Evolutionary conservation across 805 yeast species (phyloP), one percentile per base, ranked within the genome.

Genomic region (Ogataea henricii): DNA sequence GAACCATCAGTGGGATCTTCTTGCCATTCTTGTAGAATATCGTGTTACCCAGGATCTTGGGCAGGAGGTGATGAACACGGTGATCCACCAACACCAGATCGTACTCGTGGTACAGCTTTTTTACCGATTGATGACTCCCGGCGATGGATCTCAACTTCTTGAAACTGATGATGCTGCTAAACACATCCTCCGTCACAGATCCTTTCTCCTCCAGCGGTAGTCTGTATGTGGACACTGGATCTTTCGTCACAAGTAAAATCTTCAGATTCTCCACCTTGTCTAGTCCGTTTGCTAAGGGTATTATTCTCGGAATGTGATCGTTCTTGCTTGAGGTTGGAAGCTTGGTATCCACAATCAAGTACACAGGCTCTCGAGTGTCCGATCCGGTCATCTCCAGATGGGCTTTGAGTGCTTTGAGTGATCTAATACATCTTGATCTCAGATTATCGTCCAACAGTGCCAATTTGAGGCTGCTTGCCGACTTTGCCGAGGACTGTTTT

Each of bases 51-150:
- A 88, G 65, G 0, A 85, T 64, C 1, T 68, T 67, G 0, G 87
- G 87, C 23, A 87, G 64, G 18, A 82, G 66, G 51, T 78, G 79
- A 57, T 81, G 82, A 1, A 87, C 75, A 51, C 94, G 70, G 44
- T 82, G 78, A 64, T 89, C 96, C 4, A 85, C 82, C 8, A 88
- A 69, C 2, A 89, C 72, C 22, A 84, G 57, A 58, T 88, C 96
- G 60, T 76, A 82, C 33, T 84, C 87, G 48, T 78, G 75, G 56
- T 69, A 80, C 1, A 83, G 55, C 40, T 74, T 77, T 41, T 71
- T 73, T 27, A 79, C 60, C 20, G 76, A 69, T 42, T 73, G 74
- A 3, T 74, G 69, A 52, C 73, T 77, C 14, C 62, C 60, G 8
- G 75, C 64, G 17, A 79, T 62, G 20, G 75, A 65, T 58, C 76